Percentiles rank a stretch among this genome's conserved stretches.
Conservation (phyloP, 2,329 filamentous ascomycete genomes). For the Colletotrichum tofieldiae region DNA sequence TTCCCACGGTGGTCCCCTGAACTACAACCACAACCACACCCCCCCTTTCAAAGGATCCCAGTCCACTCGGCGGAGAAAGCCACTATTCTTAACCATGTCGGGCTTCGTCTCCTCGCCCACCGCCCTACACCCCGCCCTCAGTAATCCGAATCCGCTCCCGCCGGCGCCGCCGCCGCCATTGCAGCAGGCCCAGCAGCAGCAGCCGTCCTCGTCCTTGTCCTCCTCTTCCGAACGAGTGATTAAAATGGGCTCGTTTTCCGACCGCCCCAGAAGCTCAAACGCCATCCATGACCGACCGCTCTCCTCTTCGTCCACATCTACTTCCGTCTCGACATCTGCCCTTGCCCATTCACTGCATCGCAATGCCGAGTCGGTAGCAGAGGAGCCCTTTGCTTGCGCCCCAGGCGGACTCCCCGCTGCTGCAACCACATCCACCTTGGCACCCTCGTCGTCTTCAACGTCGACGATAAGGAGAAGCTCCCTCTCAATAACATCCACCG, state of each 20-base stretch:
- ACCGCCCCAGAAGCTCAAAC: constrained; percentile 47
- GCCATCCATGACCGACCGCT: constrained; percentile 43
- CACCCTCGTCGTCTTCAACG: constrained; percentile 3
- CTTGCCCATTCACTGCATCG: constrained; percentile 42
- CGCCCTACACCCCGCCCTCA: constrained; percentile 67
- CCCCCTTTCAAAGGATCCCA: constrained; percentile 4
- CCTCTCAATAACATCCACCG: constrained; percentile 43
- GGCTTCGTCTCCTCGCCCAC: constrained; percentile 61
- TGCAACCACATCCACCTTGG: constrained; percentile 33
- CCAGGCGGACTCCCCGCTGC: constrained; percentile 31
- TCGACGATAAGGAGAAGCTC: constrained; percentile 40
- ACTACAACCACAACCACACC: neutral
- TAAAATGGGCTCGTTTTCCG: constrained; percentile 48
- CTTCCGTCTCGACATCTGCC: constrained; percentile 32
- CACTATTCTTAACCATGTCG: constrained; percentile 45
- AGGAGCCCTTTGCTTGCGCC: constrained; percentile 21
- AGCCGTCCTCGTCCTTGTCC: constrained; percentile 8
- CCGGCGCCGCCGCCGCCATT: constrained; percentile 44
- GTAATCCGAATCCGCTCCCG: constrained; percentile 52
- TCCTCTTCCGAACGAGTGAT: constrained; percentile 40
- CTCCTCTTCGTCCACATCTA: constrained; percentile 43
- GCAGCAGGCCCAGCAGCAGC: constrained; percentile 12
- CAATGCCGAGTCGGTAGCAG: constrained; percentile 41
- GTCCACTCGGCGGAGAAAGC: constrained; percentile 33
- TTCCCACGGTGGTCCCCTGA: constrained; percentile 2